A percentile compares a stretch with the other conserved stretches of the same genome.
Evolutionary conservation across 805 yeast species (phyloP).

Genomic region (Yarrowia porcina): DNA sequence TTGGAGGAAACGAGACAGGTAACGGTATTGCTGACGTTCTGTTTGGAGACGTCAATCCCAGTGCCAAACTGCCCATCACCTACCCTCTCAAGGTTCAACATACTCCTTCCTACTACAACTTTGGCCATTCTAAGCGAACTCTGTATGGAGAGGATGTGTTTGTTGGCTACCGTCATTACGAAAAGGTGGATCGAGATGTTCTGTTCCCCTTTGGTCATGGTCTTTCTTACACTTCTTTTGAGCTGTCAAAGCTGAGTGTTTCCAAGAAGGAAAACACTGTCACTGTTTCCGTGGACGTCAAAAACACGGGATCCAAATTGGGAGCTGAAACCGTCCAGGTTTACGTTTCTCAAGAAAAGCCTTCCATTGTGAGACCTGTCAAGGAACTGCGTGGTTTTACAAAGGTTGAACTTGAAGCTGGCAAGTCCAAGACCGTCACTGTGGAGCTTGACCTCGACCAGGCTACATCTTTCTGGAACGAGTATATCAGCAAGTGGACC

Average conservation of each 20-base stretch:
- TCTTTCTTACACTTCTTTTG: constrained; percentile 56
- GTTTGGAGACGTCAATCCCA: constrained; percentile 59
- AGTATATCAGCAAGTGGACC: constrained; percentile 19
- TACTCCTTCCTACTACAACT: constrained; percentile 56
- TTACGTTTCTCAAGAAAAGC: not conserved
- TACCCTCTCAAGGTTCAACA: constrained; percentile 53
- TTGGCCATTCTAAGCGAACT: constrained; percentile 38
- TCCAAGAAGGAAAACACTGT: constrained; percentile 27
- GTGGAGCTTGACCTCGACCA: not conserved
- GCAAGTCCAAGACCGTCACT: constrained; percentile 31
- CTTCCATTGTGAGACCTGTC: constrained; percentile 9
- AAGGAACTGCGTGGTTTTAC: constrained; percentile 9
- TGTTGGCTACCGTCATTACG: constrained; percentile 62
- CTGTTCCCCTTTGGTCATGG: constrained; percentile 64
- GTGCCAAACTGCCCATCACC: constrained; percentile 55
- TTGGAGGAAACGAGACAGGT: constrained; percentile 57
- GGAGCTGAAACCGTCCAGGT: constrained; percentile 14
- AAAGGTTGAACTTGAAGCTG: not conserved
- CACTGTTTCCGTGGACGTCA: not conserved
- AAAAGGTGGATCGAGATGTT: constrained; percentile 47
- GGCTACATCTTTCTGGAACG: constrained; percentile 6
- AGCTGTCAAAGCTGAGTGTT: constrained; percentile 42
- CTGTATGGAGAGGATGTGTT: constrained; percentile 64
- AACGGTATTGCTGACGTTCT: constrained; percentile 58
- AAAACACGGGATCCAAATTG: not conserved